Evolutionary conservation across 176 grass and related monocot genomes (phyloP).

Genomic region (Chloris gayana): DNA sequence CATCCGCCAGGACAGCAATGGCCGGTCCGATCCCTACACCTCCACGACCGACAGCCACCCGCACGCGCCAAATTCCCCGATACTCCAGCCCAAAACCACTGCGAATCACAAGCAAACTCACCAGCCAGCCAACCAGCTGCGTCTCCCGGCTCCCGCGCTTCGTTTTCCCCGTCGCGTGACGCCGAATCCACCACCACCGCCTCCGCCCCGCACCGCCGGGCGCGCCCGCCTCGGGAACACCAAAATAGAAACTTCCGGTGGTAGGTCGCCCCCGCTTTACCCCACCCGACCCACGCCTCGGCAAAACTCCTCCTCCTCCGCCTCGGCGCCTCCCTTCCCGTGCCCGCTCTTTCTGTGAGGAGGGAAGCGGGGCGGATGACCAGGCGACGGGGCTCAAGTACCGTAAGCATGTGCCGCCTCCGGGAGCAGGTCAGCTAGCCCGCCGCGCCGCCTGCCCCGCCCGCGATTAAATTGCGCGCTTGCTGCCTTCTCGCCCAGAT

Average conservation of each 20-base stretch:
- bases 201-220: neutral
- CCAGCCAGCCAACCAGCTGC: neutral
- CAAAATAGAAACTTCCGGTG: conserved; percentile 44
- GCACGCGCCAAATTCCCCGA: too few relatives aligned
- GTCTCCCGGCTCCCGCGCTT: neutral
- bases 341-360: conserved; percentile 55
- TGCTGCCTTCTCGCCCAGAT: neutral
- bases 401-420: conserved; percentile 40
- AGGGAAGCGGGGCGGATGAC: conserved; percentile 40
- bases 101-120: neutral
- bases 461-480: conserved; percentile 39
- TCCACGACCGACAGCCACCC: neutral
- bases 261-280: conserved; percentile 41
- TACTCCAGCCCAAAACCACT: neutral
- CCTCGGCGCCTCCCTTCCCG: neutral
- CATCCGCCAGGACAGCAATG: conserved; percentile 36
- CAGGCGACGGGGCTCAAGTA: conserved; percentile 36
- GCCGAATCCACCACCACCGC: conserved; percentile 19
- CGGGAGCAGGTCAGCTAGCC: neutral
- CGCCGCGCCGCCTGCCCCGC: neutral
- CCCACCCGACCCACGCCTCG: conserved; percentile 13
- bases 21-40: neutral
- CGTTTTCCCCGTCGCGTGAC: conserved; percentile 5
- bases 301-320: neutral
- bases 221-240: conserved; percentile 22